Base-by-base conservation (phyloP, 148 eudicot species). In the Silene latifolia region DNA sequence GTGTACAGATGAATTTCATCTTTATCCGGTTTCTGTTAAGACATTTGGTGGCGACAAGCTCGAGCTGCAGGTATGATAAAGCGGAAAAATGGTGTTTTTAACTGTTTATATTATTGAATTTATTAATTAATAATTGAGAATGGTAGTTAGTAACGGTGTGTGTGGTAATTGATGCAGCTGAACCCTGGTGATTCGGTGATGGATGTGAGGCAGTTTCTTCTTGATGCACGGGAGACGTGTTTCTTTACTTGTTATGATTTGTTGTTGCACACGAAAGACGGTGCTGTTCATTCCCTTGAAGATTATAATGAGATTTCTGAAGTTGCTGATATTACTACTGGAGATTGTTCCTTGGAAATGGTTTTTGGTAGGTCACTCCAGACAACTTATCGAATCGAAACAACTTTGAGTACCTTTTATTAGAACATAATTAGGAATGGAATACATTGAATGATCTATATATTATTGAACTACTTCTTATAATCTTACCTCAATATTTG, bases 171-270 rank as follows among this genome's bases (percentile, higher is more conserved):
- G 44, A 7, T 79, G 62, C 93, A 96, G 99, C 85, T 96, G 64
- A 92, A 89, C 76, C 98, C 99, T 8, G 94, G 93, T 17, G 99
- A 96, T 85, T 90, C 99, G 54, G 99, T 96, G 57, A 92, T 96
- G 99, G 99, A 96, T 80, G 99, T 96, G 78, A 82, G 99, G 39
- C 99, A 92, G 78, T 96, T 96, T 75, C 95, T 96, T 72, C 97
- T 96, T 66, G 98, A 96, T 87, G 97, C 98, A 46, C 88, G 97
- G 3, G 98, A 96, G 87, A 96, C 99, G n/a, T 96, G 99, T 77
- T 96, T 82, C 77, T 83, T 89, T 67, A 96, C 99, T 14, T 92
- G 99, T 83, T 96, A 92, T 81, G 98, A 96, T 82, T 77, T 96
- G 78, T 76, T 88, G 72, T 65, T 96, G 83, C 91, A 86, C 75